Percentiles rank a stretch among this genome's conserved stretches.
phyloP scores from a whole-genome alignment of 495 filamentous ascomycete species.

The Tuber umbilicatum region DNA sequence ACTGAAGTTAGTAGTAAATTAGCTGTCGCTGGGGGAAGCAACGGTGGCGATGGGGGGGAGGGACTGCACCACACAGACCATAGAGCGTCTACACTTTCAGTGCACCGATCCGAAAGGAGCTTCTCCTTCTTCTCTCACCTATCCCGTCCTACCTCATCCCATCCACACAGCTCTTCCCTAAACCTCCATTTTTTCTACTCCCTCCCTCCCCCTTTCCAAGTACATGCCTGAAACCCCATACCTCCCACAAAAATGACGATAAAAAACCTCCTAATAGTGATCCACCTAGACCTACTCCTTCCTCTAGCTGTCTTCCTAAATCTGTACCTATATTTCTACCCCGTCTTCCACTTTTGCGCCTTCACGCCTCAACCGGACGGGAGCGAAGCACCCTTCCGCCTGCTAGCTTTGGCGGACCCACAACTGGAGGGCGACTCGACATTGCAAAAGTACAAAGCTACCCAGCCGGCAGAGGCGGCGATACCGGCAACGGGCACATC shows the following conservation, averaged over 20 bases:
- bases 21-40: background rate
- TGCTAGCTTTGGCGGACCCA: slow-evolving; percentile 86
- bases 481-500: background rate
- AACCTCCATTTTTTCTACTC: background rate
- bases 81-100: background rate
- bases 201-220: background rate
- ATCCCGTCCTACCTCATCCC: background rate
- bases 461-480: slow-evolving; percentile 18
- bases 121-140: background rate
- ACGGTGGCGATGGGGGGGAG: background rate
- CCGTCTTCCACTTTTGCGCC: slow-evolving; percentile 69
- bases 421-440: slow-evolving; percentile 92
- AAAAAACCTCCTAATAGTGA: slow-evolving; percentile 41
- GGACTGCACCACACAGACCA: background rate
- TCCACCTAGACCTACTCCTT: slow-evolving; percentile 51
- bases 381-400: slow-evolving; percentile 64
- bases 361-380: slow-evolving; percentile 57
- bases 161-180: background rate
- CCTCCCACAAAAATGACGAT: slow-evolving; percentile 42
- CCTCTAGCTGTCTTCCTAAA: slow-evolving; percentile 64
- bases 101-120: background rate
- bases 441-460: slow-evolving; percentile 47
- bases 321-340: slow-evolving; percentile 81
- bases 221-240: background rate
- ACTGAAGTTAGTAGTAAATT: background rate